These are phyloP conservation scores for Microsporum ferrugineum DNA, from an alignment of 2,329 filamentous ascomycete genomes.

Conservation along the genomic window DNA sequence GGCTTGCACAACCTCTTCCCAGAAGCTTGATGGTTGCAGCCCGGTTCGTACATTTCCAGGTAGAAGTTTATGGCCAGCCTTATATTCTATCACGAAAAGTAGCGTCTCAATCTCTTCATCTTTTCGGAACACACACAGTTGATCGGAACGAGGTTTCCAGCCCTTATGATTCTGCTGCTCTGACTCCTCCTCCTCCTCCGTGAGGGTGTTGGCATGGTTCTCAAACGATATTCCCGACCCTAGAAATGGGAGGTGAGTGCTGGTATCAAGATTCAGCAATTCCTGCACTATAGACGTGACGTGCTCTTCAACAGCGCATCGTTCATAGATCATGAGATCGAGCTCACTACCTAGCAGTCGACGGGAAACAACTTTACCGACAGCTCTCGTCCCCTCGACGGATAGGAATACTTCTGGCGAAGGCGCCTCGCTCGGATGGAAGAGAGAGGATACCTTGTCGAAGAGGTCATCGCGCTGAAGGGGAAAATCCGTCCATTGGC, in stretches of 20 bases:
- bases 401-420: neutral
- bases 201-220: neutral
- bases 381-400: neutral
- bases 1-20: neutral
- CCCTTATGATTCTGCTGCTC: neutral
- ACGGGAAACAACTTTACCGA: neutral
- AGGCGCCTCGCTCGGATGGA: neutral
- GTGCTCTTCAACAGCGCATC: neutral
- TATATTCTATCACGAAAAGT: neutral
- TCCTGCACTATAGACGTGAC: neutral
- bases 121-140: neutral
- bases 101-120: neutral
- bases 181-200: no score
- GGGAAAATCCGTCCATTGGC: neutral
- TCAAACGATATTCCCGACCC: neutral
- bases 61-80: neutral
- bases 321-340: neutral
- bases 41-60: neutral
- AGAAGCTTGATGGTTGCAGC: neutral
- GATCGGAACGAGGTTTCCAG: neutral
- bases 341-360: neutral
- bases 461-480: neutral
- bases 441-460: neutral
- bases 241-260: neutral
- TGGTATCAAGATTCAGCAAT: neutral